A percentile compares a stretch with the other conserved stretches of the same genome.
Evolutionary conservation across 1,284 basidiomycete species (phyloP).

Genomic region (Cerioporus squamosus): DNA sequence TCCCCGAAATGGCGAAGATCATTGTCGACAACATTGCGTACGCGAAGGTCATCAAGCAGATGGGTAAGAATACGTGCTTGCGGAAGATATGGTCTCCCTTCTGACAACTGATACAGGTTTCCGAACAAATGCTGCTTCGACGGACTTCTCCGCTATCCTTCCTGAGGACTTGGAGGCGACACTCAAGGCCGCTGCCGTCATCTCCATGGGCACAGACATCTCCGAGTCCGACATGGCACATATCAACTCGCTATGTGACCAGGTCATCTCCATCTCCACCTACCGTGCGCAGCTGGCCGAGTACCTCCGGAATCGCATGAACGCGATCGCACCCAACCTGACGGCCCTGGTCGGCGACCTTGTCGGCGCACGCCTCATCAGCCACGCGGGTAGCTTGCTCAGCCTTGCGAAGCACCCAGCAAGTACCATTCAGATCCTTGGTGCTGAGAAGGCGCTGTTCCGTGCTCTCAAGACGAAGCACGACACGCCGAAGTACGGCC

Average conservation of each 20-base stretch:
- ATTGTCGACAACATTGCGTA: slow-evolving; percentile 97
- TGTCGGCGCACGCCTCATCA: slow-evolving; percentile 95
- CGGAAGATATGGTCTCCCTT: neutral
- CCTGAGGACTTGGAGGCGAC: slow-evolving; percentile 95
- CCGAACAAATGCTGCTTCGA: slow-evolving; percentile 90
- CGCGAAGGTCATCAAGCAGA: slow-evolving; percentile 86
- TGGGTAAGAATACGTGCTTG: slow-evolving; percentile 59
- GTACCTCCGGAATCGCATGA: slow-evolving; percentile 97
- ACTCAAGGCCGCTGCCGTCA: slow-evolving; percentile 91
- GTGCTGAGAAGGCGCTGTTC: slow-evolving; percentile 98
- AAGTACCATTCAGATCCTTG: slow-evolving; percentile 97
- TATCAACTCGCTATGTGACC: slow-evolving; percentile 95
- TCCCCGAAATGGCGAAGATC: slow-evolving; percentile 99
- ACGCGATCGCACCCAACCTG: slow-evolving; percentile 95
- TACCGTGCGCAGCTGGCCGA: slow-evolving; percentile 94
- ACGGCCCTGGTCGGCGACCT: slow-evolving; percentile 97
- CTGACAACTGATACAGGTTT: slow-evolving; percentile 57
- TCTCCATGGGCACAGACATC: slow-evolving; percentile 99
- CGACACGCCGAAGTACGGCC: slow-evolving; percentile 97
- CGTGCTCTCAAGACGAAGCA: slow-evolving; percentile 98
- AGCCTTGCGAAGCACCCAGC: slow-evolving; percentile 97
- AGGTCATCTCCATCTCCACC: slow-evolving; percentile 94
- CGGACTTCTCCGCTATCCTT: slow-evolving; percentile 87
- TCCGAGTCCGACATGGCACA: slow-evolving; percentile 94
- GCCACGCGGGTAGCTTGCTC: slow-evolving; percentile 94